Evolutionary conservation across 805 yeast genomes (phyloP), one percentile per base, ranked within the genome.

Genomic region (Candida railenensis): DNA sequence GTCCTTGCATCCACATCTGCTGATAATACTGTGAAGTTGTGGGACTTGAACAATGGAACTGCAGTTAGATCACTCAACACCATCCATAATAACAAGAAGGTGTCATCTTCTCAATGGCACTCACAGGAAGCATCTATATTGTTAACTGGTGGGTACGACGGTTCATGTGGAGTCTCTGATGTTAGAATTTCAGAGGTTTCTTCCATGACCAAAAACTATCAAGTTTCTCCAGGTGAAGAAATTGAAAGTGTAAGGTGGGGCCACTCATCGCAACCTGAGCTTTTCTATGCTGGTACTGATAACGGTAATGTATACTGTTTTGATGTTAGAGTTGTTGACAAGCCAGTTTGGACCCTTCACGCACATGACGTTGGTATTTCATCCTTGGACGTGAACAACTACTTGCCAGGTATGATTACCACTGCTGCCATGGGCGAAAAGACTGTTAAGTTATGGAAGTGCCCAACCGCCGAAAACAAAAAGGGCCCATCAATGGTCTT

Each of bases 281-380:
- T 72, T 22, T 86, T 92, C 63, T 81, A 83, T 59, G 94, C 90
- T 36, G 96, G 97, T 59, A 89, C 97, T 22, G 99, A 94, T 65
- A 77, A 80, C 52, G 99, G 99, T 63, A 83, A 83, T 58, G 81
- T 94, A 21, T 89, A 89, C 71, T 85, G 92, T 51, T 92, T 86
- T 58, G 99, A 92, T 65, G 85, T 89, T 39, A 81, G 96, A 64
- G 71, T 69, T 43, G 79, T 74, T 34, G 77, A 75, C 40, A 78
- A 77, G 53, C 91, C 97, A 16, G 58, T 92, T 28, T 94, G 99
- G 99, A 89, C 96, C 2, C 74, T 94, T 55, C 96, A 94, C 66
- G 98, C 98, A 2, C 99, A 94, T 64, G 98, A 94, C 68, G 80
- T 96, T 2, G 97, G 96, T 50, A 85, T 94, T 50, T 85, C 97